Conservation (phyloP, 2,329 filamentous ascomycete genomes). For the Trematosphaeria pertusa region DNA sequence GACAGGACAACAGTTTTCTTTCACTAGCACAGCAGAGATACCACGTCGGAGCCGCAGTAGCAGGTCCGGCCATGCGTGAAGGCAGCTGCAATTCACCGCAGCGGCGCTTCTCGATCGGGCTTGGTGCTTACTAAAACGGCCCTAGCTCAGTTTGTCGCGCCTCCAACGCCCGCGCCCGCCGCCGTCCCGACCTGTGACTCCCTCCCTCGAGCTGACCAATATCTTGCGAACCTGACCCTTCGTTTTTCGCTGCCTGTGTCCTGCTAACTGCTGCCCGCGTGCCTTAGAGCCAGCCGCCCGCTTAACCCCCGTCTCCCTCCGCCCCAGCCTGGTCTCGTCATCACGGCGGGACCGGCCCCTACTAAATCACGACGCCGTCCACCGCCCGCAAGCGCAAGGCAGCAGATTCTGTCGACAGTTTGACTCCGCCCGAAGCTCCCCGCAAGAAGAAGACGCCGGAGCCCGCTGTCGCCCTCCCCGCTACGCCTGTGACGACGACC, state of each 20-base stretch:
- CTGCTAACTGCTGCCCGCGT: conserved; percentile 13
- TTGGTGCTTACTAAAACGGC: not conserved
- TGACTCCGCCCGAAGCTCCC: conserved; percentile 35
- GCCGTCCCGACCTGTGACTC: conserved; percentile 32
- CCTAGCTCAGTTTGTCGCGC: conserved; percentile 4
- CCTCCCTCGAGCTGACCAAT: conserved; percentile 34
- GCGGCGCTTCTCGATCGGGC: conserved; percentile 17
- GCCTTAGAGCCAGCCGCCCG: conserved; percentile 3
- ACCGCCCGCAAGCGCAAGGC: conserved; percentile 49
- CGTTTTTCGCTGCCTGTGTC: conserved; percentile 16
- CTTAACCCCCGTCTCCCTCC: conserved; percentile 17
- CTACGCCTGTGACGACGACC: conserved; percentile 42
- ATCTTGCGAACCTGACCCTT: conserved; percentile 8
- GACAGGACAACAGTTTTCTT: no score
- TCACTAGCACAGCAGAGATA: no score
- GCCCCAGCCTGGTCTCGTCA: conserved; percentile 50
- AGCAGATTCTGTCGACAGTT: conserved; percentile 40
- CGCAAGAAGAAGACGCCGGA: conserved; percentile 39
- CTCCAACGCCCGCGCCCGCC: conserved; percentile 18
- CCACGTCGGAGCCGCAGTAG: no score
- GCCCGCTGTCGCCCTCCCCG: conserved; percentile 30
- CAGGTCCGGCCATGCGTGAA: no score
- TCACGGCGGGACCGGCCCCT: conserved; percentile 46
- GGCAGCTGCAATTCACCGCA: conserved; percentile 25
- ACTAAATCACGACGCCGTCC: conserved; percentile 47